phyloP scores from a whole-genome alignment of 2,329 filamentous ascomycete genomes.

The Mariannaea elegans region DNA sequence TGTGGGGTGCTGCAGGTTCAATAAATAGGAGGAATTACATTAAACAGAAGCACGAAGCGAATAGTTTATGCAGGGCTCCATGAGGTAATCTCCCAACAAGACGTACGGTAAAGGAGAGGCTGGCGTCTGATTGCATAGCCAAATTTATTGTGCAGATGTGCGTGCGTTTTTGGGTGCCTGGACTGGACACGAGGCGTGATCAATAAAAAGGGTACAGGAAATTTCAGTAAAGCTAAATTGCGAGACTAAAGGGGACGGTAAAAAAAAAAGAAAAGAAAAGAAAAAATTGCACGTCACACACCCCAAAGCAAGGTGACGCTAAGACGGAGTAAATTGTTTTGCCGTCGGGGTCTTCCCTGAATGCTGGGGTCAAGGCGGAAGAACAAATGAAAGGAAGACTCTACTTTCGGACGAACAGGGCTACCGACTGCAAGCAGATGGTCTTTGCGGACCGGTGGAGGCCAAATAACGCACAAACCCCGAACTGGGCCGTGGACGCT shows the following conservation, averaged over 20 bases:
- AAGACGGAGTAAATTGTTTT: not conserved
- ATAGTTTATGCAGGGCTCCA: conserved; percentile 34
- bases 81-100: conserved; percentile 42
- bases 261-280: conserved; percentile 11
- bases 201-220: no score
- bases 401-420: not conserved
- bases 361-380: conserved; percentile 8
- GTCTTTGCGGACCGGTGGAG: conserved; percentile 18
- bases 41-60: conserved; percentile 26
- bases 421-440: conserved; percentile 23
- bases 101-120: conserved; percentile 37
- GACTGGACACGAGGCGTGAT: conserved; percentile 9
- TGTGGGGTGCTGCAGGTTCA: not conserved
- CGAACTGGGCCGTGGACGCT: conserved; percentile 32
- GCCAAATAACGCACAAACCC: conserved; percentile 31
- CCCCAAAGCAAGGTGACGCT: conserved; percentile 1
- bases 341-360: conserved; percentile 1
- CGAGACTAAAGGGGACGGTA: not conserved
- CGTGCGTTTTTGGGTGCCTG: conserved; percentile 22
- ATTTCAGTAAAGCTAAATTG: conserved; percentile 7
- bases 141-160: conserved; percentile 28
- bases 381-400: not conserved
- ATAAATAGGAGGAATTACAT: conserved; percentile 21
- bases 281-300: conserved; percentile 21
- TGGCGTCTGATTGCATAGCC: conserved; percentile 16